Evolutionary conservation across 2,329 filamentous ascomycete genomes (phyloP), one percentile per base, ranked within the genome.

Genomic region (Amphichorda felina): DNA sequence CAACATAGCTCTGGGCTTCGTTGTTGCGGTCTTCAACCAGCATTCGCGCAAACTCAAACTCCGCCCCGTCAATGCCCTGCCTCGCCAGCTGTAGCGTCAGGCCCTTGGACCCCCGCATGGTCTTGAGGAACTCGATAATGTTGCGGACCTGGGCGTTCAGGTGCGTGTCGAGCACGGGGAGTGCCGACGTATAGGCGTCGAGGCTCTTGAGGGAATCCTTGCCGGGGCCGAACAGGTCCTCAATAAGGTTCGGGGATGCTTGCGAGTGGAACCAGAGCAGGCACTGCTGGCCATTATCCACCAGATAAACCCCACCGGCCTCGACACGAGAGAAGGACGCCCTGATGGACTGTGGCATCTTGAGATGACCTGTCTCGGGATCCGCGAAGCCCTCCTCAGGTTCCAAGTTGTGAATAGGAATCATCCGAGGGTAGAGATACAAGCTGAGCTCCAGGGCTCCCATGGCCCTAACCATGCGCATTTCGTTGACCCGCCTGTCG

Each of bases 1-100:
- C 91, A 24, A 96, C 91, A 59, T 96, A 98, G 54, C 84, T 94
- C 61, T 94, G 88, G 25, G 91, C 91, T 63, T 98, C 91, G 46
- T 94, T 94, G 57, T 96, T 96, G 44, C 91, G 75, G 53, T 98
- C 91, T 60, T 98, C 91, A 22, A 94, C 78, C 45, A 98, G 60
- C 60, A 93, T 67, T 36, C 88, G 70, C 7, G 91, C 91, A 64
- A 96, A 98, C 58, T 98, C 91, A 50, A 87, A 96, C 57, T 98
- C 91, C 3, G 88, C 85, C 1, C 91, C 91, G 51, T 98, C 91
- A 4, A 96, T 69, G 1, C 88, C 88, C 59, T 96, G 91, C 39
- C 91, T 66, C 7, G 91, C 91, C 33, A 98, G 68, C 59, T 96
- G 91, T 33, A 98, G 73, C 2, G 85, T 85, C 40, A 94, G 63